Evolutionary conservation across 208 protist genomes (phyloP).

Genomic region (Endotrypanum monterogeii): DNA sequence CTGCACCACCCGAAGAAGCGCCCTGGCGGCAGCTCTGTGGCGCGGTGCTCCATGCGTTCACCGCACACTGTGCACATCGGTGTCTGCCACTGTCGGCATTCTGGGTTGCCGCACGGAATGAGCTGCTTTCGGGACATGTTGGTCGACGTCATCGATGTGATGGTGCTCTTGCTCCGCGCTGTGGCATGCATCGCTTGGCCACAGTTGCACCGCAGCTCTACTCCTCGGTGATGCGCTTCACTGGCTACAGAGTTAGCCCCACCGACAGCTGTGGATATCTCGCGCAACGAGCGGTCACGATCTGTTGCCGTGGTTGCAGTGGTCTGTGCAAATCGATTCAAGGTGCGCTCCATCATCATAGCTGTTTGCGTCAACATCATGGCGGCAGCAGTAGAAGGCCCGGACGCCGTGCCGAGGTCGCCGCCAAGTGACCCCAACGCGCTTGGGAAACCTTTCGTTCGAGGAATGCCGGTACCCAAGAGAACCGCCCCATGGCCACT

Average conservation of each 20-base stretch:
- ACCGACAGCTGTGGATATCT: conserved; percentile 2
- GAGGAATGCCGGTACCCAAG: background rate
- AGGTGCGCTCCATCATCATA: conserved; percentile 32
- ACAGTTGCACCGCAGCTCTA: conserved; percentile 80
- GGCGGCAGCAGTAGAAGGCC: conserved; percentile 15
- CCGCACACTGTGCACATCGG: conserved; percentile 85
- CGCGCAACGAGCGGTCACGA: conserved; percentile 21
- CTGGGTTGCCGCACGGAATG: conserved; percentile 54
- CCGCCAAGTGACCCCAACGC: conserved; percentile 6
- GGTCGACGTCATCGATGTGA: conserved; percentile 24
- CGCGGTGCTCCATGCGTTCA: conserved; percentile 57
- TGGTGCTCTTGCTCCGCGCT: conserved; percentile 23
- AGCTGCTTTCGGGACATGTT: conserved; percentile 27
- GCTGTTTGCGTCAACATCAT: conserved; percentile 31
- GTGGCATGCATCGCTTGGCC: conserved; percentile 69
- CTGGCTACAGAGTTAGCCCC: background rate
- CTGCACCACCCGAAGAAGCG: conserved; percentile 86
- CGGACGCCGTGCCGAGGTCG: conserved; percentile 4
- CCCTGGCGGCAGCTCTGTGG: conserved; percentile 48
- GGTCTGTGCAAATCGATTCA: conserved; percentile 29
- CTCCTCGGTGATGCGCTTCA: conserved; percentile 18
- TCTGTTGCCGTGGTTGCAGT: conserved; percentile 7
- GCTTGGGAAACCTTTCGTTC: conserved; percentile 11
- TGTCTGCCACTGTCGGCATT: conserved; percentile 62
- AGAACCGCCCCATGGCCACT: background rate